Conservation (phyloP, 805 yeast genomes). For the Saccharomycopsis olivae region DNA sequence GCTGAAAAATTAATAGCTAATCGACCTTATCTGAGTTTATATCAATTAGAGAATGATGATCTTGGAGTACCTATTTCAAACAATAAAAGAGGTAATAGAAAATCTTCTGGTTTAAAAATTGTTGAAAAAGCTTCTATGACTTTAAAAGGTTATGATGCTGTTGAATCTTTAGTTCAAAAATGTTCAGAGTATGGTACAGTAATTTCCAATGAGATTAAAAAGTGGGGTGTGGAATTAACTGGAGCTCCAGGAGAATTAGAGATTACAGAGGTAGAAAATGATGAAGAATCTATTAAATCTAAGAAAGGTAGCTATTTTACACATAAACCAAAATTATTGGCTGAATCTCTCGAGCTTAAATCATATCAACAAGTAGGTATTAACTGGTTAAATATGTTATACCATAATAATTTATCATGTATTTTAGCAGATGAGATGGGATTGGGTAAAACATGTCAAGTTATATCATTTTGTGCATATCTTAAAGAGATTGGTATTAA, state of each 20-base stretch:
- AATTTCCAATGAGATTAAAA: conserved; percentile 60
- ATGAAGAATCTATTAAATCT: conserved; percentile 16
- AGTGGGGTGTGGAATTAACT: conserved; percentile 81
- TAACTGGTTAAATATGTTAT: conserved; percentile 81
- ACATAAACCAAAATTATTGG: conserved; percentile 59
- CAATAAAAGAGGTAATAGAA: conserved; percentile 29
- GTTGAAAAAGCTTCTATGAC: conserved; percentile 61
- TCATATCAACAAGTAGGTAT: conserved; percentile 95
- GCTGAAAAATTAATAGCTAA: conserved; percentile 54
- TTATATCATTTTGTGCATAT: conserved; percentile 82
- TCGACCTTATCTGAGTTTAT: conserved; percentile 61
- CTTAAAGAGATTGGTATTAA: conserved; percentile 53
- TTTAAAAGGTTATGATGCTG: conserved; percentile 84
- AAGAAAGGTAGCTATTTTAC: conserved; percentile 37
- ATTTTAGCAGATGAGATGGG: conserved; percentile 99
- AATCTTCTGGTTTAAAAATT: conserved; percentile 62
- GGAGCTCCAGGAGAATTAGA: conserved; percentile 58
- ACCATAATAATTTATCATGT: conserved; percentile 73
- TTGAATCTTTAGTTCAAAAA: conserved; percentile 77
- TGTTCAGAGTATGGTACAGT: conserved; percentile 70
- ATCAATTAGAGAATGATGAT: conserved; percentile 46
- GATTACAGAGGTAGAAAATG: conserved; percentile 39
- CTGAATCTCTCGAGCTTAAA: conserved; percentile 58
- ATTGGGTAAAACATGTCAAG: conserved; percentile 93
- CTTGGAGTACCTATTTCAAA: conserved; percentile 26